phyloP scores from a whole-genome alignment of 108 stramenopile species.

The Stephanodiscus minutulus region DNA sequence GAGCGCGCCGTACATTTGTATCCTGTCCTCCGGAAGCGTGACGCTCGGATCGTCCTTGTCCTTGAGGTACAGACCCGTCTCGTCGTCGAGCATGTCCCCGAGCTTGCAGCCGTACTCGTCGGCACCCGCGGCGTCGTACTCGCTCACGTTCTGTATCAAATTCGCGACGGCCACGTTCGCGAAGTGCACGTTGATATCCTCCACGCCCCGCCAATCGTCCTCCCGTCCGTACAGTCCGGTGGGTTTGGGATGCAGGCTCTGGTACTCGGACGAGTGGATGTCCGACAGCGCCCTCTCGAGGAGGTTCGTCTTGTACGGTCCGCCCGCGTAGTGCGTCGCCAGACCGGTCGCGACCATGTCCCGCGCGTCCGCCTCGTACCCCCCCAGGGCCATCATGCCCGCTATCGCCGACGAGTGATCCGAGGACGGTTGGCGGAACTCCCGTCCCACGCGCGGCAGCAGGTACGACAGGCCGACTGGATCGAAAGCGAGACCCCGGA shows the following conservation, averaged over 20 bases:
- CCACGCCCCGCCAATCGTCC: slow-evolving; percentile 7
- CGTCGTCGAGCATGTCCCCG: slow-evolving; percentile 40
- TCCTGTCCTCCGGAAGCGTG: slow-evolving; percentile 36
- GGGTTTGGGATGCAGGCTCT: slow-evolving; percentile 49
- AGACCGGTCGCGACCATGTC: slow-evolving; percentile 87
- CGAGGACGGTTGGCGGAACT: slow-evolving; percentile 58
- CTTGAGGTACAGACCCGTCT: slow-evolving; percentile 33
- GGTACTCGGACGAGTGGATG: slow-evolving; percentile 62
- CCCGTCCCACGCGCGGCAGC: slow-evolving; percentile 75
- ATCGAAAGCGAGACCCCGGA: slow-evolving; percentile 76
- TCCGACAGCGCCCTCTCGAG: slow-evolving; percentile 67
- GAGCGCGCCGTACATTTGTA: slow-evolving; percentile 43
- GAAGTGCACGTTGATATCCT: slow-evolving; percentile 62
- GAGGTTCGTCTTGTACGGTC: slow-evolving; percentile 48
- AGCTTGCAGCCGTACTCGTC: slow-evolving; percentile 47
- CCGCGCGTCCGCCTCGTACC: slow-evolving; percentile 72
- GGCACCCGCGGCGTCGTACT: slow-evolving; percentile 57
- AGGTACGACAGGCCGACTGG: slow-evolving; percentile 80
- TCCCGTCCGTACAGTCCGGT: slow-evolving; percentile 50
- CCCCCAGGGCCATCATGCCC: slow-evolving; percentile 65
- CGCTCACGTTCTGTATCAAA: slow-evolving; percentile 60
- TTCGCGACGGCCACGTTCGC: slow-evolving; percentile 69
- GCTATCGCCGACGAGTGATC: slow-evolving; percentile 60
- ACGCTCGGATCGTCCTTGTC: slow-evolving; percentile 47
- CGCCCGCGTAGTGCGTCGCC: slow-evolving; percentile 72